Evolutionary conservation across 1,284 basidiomycete species (phyloP), one percentile per base, ranked within the genome.

Genomic region (Erythrobasidium hasegawianum): DNA sequence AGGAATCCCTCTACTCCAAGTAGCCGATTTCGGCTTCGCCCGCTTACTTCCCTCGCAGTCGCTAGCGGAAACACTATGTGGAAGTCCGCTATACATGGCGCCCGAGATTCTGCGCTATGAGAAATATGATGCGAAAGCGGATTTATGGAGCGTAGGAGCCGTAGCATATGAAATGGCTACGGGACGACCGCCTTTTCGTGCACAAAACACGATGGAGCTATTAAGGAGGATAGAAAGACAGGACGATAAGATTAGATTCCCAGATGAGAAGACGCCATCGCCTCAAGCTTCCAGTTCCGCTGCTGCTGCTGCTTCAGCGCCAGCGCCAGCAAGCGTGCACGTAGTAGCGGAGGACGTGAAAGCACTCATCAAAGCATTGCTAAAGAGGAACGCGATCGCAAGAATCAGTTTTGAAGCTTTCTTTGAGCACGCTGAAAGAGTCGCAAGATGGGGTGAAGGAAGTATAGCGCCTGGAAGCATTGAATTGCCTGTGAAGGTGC

Each of bases 31-130:
- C 77, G 95, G 95, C 0, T 99, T 99, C 74, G 96, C 96, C 0
- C 84, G 96, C 13, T 89, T 88, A 38, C 81, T 99, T 7, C 92
- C 94, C 0, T 89, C 88, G 53, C 87, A 91, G 2, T 88, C 91
- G 81, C 85, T 98, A 83, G 96, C 95, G 9, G 95, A 98, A 78
- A 99, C 95, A 1, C 81, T 99, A 0, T 99, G 95, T 76, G 95
- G 96, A 8, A 97, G 93, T 20, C 95, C 96, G 86, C 80, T 99
- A 33, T 99, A 99, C 79, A 99, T 98, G 95, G 95, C 96, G 0
- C 95, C 95, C 0, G 95, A 99, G 79, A 98, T 99, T 71, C 80
- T 99, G 18, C 85, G 90, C 20, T 97, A 97, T 77, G 89, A 98
- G 79, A 96, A 95, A 78, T 97, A 99, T 78, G 93, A 97, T 76